Base-by-base conservation (phyloP, 2,329 filamentous ascomycete species). In the Colletotrichum sp. region DNA sequence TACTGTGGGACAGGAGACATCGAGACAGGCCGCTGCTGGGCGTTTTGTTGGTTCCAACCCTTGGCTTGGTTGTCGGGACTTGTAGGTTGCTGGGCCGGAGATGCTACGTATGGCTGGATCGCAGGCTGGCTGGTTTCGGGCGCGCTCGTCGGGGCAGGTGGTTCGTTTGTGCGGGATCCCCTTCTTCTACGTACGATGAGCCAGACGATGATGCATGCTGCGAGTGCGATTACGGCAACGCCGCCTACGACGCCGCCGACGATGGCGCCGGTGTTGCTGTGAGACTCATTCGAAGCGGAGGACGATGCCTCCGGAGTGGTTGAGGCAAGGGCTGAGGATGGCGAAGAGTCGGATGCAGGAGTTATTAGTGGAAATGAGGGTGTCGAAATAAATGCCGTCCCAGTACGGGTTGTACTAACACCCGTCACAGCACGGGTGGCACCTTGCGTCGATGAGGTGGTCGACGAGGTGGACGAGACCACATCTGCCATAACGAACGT, bases 211-310 rank as follows among this genome's bases (percentile, higher is more conserved):
- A 48, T 6, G 39, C 39, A 48, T 12, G 6, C 39, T 22, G 39
- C 39, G 39, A 48, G 39, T 0, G 39, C 39, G 0, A 48, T 48
- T 0, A 48, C 19, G 0, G 39, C 19, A 0, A 48, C 9, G 39
- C 39, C 39, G 9, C 39, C 39, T 7, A 48, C 39, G 39, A n/a
- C 39, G 11, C 39, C 39, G 39, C 39, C 39, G 39, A 48, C 39
- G 39, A 48, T 48, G 19, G 39, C 39, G 4, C 39, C 39, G 6
- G 19, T 48, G 39, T 48, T 48, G 39, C 39, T 48, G 39, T 44
- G 39, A 2, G 39, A 6, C 5, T 44, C 3, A 3, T 4, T 3
- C 2, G 5, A n/a, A 3, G 39, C 2, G 0, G 39, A 4, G 39
- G 39, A 48, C 1, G 39, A 48, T 48, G 9, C 39, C 0, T n/a